Percentiles rank a stretch among this genome's conserved stretches.
These are phyloP conservation scores for Candida nemodendra DNA, from an alignment of 805 yeast genomes.

Conservation along the genomic window DNA sequence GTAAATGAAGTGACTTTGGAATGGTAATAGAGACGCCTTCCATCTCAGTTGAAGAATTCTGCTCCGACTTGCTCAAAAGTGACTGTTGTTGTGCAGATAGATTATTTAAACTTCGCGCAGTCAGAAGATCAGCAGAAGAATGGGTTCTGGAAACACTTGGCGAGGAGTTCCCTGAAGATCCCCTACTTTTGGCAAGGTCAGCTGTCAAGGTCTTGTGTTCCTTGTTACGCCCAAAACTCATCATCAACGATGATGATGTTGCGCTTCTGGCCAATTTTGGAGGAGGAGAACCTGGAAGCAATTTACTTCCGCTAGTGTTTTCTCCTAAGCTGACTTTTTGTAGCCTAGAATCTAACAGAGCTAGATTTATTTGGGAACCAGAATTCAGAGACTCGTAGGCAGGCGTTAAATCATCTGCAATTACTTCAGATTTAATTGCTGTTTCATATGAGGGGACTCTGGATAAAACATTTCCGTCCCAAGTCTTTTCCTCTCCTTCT, in stretches of 20 bases:
- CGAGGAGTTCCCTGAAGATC: conserved; percentile 37
- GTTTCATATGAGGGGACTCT: conserved; percentile 83
- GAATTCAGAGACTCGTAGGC: conserved; percentile 56
- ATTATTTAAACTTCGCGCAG: conserved; percentile 9
- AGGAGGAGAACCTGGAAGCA: conserved; percentile 3
- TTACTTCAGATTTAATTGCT: conserved; percentile 59
- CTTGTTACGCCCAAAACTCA: conserved; percentile 13
- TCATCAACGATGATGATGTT: conserved; percentile 9
- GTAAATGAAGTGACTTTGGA: conserved; percentile 13
- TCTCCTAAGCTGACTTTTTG: conserved; percentile 20
- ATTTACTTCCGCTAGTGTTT: conserved; percentile 1
- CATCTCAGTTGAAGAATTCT: conserved; percentile 4
- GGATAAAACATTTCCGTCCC: conserved; percentile 34
- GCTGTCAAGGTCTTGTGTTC: conserved; percentile 19
- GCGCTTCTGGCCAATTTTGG: conserved; percentile 15
- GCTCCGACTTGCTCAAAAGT: conserved; percentile 5
- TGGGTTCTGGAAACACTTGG: conserved; percentile 40
- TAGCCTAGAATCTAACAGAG: conserved; percentile 31
- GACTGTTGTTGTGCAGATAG: conserved; percentile 1
- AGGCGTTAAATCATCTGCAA: conserved; percentile 64
- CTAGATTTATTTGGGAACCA: conserved; percentile 36
- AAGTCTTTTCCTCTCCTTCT: conserved; percentile 8
- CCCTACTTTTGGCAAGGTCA: conserved; percentile 31
- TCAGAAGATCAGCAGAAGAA: conserved; percentile 32
- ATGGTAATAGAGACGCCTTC: conserved; percentile 1